A percentile compares a stretch with the other conserved stretches of the same genome.
These are phyloP conservation scores for Cyberlindnera suaveolens DNA, from an alignment of 805 yeast genomes.

Conservation along the genomic window DNA sequence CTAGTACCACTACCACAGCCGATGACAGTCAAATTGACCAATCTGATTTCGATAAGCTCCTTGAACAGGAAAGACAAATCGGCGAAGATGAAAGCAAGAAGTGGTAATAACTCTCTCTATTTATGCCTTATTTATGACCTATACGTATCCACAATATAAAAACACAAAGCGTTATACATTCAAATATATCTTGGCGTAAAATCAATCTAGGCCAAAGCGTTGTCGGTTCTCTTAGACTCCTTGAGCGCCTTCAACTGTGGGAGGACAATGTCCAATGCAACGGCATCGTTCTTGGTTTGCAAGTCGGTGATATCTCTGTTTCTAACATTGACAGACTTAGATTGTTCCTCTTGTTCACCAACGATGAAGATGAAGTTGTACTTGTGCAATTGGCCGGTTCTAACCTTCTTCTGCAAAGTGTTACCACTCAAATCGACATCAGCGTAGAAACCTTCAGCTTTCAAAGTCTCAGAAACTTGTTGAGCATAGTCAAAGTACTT, in stretches of 20 bases:
- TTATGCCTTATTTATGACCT: neutral
- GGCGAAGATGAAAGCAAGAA: constrained; percentile 13
- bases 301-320: constrained; percentile 90
- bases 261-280: constrained; percentile 65
- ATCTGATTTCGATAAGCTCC: constrained; percentile 19
- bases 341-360: constrained; percentile 87
- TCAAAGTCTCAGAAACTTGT: constrained; percentile 62
- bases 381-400: constrained; percentile 91
- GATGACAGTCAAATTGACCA: constrained; percentile 2
- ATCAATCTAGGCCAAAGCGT: constrained; percentile 28
- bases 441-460: constrained; percentile 76
- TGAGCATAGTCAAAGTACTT: constrained; percentile 89
- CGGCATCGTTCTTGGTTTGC: constrained; percentile 88
- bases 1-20: neutral
- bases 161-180: neutral
- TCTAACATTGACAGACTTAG: constrained; percentile 85
- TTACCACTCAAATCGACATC: constrained; percentile 93
- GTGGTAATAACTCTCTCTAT: constrained; percentile 8
- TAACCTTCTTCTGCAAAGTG: constrained; percentile 96
- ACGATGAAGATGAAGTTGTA: constrained; percentile 95
- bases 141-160: neutral
- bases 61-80: constrained; percentile 21
- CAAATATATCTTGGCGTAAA: neutral
- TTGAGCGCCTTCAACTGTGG: constrained; percentile 61
- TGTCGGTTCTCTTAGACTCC: constrained; percentile 70